Evolutionary conservation across 495 filamentous ascomycete genomes (phyloP), one percentile per base, ranked within the genome.

Genomic region (Achaetomiella virescens): DNA sequence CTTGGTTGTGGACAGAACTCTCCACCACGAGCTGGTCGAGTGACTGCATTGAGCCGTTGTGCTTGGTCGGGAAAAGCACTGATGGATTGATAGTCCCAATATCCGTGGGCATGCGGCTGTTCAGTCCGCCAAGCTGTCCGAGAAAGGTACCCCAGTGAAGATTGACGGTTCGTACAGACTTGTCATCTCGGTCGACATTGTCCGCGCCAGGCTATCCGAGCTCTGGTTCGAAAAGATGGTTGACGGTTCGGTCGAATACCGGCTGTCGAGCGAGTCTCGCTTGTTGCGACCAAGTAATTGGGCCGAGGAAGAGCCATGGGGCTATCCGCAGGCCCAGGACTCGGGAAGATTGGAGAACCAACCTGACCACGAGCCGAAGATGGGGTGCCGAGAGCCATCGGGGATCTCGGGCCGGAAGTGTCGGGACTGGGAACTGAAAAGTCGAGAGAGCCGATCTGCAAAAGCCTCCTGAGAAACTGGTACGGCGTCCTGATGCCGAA

Each of bases 381-480:
- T 14, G 37, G 50, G 6, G 48, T 40, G n/a, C 21, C 41, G 3
- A 57, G n/a, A 6, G 29, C 6, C 25, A 40, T 10, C 2, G 55
- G 55, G 0, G 55, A 57, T 11, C 45, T 41, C 0, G 22, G 10
- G 6, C 35, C 45, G 2, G 24, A 20, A 7, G 31, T 15, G 6
- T 45, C 40, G 12, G 24, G 40, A 20, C 29, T 54, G 25, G 38
- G 54, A 10, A 48, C 44, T 11, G 56, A 63, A 31, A 69, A 69
- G 49, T 69, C 66, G 15, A 66, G 55, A 2, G 64, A 67, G 17
- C 66, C 66, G 33, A 69, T 69, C 41, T 69, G 64, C 2, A 69
- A 47, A 33, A 64, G 35, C 6, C 57, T 55, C 11, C 64, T 17
- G 8, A 69, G 66, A 29, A 66, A 69, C 27, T 69, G 61, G 31